phyloP scores from a whole-genome alignment of 2,329 filamentous ascomycete species.

The Penicillium sp. region DNA sequence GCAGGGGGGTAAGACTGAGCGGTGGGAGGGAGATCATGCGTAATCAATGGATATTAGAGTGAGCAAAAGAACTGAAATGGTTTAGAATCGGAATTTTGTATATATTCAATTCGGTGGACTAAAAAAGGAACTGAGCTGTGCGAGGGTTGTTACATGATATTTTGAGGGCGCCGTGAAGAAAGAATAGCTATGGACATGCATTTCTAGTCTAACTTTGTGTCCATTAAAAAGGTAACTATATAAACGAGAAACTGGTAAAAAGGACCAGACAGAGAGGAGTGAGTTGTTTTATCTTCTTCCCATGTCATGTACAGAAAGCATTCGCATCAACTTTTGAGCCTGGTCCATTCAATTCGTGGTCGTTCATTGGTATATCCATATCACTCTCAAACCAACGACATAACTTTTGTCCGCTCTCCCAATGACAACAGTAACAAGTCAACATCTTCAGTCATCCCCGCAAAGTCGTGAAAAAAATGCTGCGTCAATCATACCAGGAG shows the following conservation, averaged over 20 bases:
- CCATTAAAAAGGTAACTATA: conserved; percentile 25
- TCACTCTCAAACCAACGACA: conserved; percentile 25
- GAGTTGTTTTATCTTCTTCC: conserved; percentile 18
- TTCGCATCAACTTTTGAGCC: conserved; percentile 18
- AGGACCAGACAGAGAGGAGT: conserved; percentile 21
- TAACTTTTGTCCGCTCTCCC: conserved; percentile 27
- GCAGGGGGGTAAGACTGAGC: conserved; percentile 67
- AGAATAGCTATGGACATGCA: background rate
- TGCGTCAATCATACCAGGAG: conserved; percentile 10
- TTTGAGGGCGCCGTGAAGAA: background rate
- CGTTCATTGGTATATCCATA: conserved; percentile 34
- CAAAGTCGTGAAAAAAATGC: conserved; percentile 9
- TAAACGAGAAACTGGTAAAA: conserved; percentile 29
- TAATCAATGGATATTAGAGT: conserved; percentile 5
- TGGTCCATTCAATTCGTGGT: conserved; percentile 32
- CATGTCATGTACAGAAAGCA: conserved; percentile 35
- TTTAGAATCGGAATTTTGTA: background rate
- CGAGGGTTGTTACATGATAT: background rate
- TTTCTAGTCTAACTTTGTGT: conserved; percentile 20
- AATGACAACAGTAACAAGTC: conserved; percentile 23
- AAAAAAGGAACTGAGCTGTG: background rate
- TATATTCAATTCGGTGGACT: background rate
- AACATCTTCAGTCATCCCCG: conserved; percentile 16
- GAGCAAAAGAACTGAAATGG: background rate
- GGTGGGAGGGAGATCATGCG: conserved; percentile 43